Evolutionary conservation across 2,329 filamentous ascomycete genomes (phyloP).

Genomic region (Macrophomina pseudophaseolina): DNA sequence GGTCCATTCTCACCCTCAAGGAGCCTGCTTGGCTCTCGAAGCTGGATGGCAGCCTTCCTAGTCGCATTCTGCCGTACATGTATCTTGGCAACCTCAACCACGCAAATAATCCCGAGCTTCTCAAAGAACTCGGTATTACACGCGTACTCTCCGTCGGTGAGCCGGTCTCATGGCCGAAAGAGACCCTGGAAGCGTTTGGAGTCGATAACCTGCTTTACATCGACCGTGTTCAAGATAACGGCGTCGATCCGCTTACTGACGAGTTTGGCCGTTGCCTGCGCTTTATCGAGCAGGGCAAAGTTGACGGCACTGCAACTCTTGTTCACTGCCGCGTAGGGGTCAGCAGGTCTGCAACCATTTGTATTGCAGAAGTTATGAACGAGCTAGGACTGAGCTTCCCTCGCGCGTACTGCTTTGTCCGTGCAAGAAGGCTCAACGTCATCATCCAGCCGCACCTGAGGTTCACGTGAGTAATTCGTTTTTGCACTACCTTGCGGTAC

Average conservation of each 20-base stretch:
- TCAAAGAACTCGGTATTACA: slow-evolving; percentile 79
- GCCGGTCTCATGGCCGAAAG: slow-evolving; percentile 77
- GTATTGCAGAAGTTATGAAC: slow-evolving; percentile 98
- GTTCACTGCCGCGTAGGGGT: slow-evolving; percentile 97
- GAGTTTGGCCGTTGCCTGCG: slow-evolving; percentile 85
- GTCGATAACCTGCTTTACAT: slow-evolving; percentile 79
- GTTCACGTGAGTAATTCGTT: slow-evolving; percentile 68
- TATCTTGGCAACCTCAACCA: slow-evolving; percentile 93
- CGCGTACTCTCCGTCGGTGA: slow-evolving; percentile 94
- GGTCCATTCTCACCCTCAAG: slow-evolving; percentile 60
- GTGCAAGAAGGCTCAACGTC: slow-evolving; percentile 89
- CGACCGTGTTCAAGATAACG: slow-evolving; percentile 92
- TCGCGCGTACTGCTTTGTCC: slow-evolving; percentile 93
- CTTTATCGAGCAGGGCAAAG: slow-evolving; percentile 86
- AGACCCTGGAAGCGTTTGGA: slow-evolving; percentile 72
- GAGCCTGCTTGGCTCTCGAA: slow-evolving; percentile 81
- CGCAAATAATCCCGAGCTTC: slow-evolving; percentile 87
- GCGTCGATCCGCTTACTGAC: slow-evolving; percentile 86
- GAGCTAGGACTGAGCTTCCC: slow-evolving; percentile 81
- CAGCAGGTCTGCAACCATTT: slow-evolving; percentile 93
- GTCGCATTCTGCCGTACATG: slow-evolving; percentile 88
- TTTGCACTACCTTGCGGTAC: not conserved
- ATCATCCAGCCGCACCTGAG: slow-evolving; percentile 97
- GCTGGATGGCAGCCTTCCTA: slow-evolving; percentile 90
- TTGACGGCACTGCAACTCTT: slow-evolving; percentile 79